These are phyloP conservation scores for Erythrobasidium hasegawianum DNA, from an alignment of 1,284 basidiomycete genomes.

Conservation along the genomic window DNA sequence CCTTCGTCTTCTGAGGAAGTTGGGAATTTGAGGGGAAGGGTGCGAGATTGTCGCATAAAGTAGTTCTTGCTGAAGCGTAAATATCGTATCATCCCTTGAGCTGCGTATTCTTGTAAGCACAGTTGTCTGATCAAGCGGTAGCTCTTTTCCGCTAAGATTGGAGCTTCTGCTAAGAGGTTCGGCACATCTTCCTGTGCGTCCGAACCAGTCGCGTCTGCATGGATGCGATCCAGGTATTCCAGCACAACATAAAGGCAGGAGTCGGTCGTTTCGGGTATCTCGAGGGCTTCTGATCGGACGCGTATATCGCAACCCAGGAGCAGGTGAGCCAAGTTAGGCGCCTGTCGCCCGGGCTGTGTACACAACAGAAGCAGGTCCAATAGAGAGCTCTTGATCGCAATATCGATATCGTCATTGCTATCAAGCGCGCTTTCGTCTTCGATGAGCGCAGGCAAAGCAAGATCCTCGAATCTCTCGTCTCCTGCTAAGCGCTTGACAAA, in stretches of 20 bases:
- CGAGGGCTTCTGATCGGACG: conserved; percentile 51
- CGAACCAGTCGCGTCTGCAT: neutral
- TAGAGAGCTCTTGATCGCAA: conserved; percentile 70
- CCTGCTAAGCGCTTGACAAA: conserved; percentile 63
- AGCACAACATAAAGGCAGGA: conserved; percentile 73
- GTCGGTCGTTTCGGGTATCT: conserved; percentile 57
- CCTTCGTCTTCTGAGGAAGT: conserved; percentile 8
- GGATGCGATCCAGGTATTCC: conserved; percentile 5
- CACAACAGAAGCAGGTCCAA: conserved; percentile 80
- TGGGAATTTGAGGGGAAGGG: conserved; percentile 55
- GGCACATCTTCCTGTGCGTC: conserved; percentile 32
- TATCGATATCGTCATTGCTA: conserved; percentile 53
- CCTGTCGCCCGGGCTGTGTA: conserved; percentile 62
- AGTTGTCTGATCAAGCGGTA: conserved; percentile 81
- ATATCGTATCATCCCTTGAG: conserved; percentile 77
- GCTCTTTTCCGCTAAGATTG: conserved; percentile 78
- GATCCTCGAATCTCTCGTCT: conserved; percentile 45
- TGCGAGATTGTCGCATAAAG: conserved; percentile 75
- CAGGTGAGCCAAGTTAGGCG: conserved; percentile 85
- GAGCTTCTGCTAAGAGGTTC: conserved; percentile 46
- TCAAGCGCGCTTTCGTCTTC: conserved; percentile 55
- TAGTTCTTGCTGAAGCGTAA: conserved; percentile 84
- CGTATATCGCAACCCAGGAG: conserved; percentile 69
- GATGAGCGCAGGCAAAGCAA: conserved; percentile 55
- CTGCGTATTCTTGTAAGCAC: conserved; percentile 78